phyloP scores from a whole-genome alignment of 176 grass and related monocot species.

The Musa beccarii region DNA sequence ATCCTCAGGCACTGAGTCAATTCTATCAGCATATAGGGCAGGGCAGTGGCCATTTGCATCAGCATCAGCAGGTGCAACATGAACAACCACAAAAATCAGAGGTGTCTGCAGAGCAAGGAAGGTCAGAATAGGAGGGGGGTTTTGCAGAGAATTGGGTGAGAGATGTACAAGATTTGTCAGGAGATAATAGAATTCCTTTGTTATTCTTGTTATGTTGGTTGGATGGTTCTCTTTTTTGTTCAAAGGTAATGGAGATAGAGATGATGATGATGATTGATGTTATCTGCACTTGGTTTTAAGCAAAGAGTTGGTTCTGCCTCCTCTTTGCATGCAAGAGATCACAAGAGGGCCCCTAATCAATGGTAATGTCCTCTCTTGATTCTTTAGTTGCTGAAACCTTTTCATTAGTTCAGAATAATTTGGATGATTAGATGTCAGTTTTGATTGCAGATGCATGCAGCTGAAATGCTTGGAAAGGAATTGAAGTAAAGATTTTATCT shows the following conservation, averaged over 20 bases:
- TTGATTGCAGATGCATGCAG: background rate
- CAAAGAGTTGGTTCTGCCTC: background rate
- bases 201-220: background rate
- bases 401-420: background rate
- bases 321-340: background rate
- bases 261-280: background rate
- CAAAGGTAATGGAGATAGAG: background rate
- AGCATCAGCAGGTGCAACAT: background rate
- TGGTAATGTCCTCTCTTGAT: background rate
- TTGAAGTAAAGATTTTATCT: background rate
- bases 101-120: background rate
- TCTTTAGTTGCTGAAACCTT: background rate
- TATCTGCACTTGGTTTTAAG: background rate
- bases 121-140: background rate
- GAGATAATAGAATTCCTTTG: background rate
- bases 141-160: background rate
- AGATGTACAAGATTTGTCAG: background rate
- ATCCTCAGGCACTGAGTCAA: constrained; percentile 14
- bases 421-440: background rate
- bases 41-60: background rate
- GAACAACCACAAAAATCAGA: background rate
- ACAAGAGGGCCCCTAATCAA: background rate
- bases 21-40: constrained; percentile 15
- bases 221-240: background rate
- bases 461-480: background rate